Evolutionary conservation across 2,329 filamentous ascomycete species (phyloP), one percentile per base, ranked within the genome.

Genomic region (Fusarium sororula): DNA sequence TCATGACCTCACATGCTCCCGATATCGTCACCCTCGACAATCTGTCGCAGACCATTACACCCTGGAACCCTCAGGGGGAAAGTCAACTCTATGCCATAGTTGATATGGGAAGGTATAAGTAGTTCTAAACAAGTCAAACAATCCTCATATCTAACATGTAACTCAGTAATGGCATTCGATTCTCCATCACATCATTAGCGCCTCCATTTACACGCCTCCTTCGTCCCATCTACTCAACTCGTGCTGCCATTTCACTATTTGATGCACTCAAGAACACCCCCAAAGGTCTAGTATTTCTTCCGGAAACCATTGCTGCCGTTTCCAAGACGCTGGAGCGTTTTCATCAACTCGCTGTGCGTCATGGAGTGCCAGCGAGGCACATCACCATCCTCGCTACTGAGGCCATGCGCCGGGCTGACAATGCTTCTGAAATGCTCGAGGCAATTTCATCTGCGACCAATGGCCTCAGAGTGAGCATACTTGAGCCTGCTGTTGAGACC

Each of bases 341-440:
- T 85, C 90, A 90, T 68, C 85, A 85, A 32, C 92, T 93, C 58
- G 96, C 94, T 66, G 80, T 86, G 62, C 89, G 91, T 66, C 94
- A 94, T 79, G 86, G 87, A 24, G 94, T 98, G 0, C 90, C 90
- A 0, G 80, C 85, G 2, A 75, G 82, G 39, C 91, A 95, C 72
- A 89, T 96, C 68, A 88, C 89, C 26, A 89, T 98, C 15, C 89
- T 98, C 47, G 95, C 95, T 26, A 98, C 95, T 0, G 95, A 98
- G 82, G 95, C 95, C 8, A 96, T 95, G 80, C 90, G 95, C 50
- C 93, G 91, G 30, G 94, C 95, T 11, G 82, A 88, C 66, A 98
- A 98, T 78, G 90, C 91, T 1, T 85, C 85, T 26, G 88, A 90
- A 3, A 94, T 96, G 82, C 86, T 93, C 4, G 80, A 84, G 1